Percentiles rank a stretch among this genome's conserved stretches.
These are phyloP conservation scores for Sistotremastrum niveocremeum DNA, from an alignment of 768 basidiomycete species.

Conservation along the genomic window DNA sequence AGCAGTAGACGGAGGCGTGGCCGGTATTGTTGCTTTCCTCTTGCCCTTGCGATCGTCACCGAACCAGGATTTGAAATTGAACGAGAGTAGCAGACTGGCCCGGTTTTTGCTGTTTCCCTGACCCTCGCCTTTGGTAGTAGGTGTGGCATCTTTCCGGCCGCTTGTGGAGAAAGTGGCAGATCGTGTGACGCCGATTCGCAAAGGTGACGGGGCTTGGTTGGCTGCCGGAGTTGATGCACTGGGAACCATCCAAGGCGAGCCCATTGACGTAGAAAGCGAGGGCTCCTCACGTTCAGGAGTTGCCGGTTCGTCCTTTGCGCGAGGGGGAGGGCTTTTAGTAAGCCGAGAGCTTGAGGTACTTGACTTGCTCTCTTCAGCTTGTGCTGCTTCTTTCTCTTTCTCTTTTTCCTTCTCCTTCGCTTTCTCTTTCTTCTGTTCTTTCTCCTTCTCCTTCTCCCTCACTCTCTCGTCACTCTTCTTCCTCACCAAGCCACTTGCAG, in stretches of 20 bases:
- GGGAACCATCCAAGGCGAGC: constrained; percentile 67
- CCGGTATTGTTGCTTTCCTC: constrained; percentile 35
- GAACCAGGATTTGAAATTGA: constrained; percentile 67
- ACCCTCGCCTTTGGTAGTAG: constrained; percentile 1
- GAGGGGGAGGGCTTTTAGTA: constrained; percentile 42
- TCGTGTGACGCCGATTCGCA: constrained; percentile 38
- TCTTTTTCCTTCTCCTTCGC: constrained; percentile 23
- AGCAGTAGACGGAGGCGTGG: constrained; percentile 11
- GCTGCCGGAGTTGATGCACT: constrained; percentile 28
- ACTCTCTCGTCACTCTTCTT: constrained; percentile 74
- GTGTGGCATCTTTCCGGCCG: constrained; percentile 11
- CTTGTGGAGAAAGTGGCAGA: constrained; percentile 32
- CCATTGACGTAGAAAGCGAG: constrained; percentile 23
- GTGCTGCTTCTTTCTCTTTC: constrained; percentile 13
- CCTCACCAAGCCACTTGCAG: constrained; percentile 47
- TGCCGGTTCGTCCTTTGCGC: constrained; percentile 24
- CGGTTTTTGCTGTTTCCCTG: constrained; percentile 37
- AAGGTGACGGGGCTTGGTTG: constrained; percentile 27
- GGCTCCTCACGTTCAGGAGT: constrained; percentile 27
- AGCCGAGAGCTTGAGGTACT: background rate
- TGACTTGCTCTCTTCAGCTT: constrained; percentile 6
- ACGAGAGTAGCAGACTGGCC: constrained; percentile 71
- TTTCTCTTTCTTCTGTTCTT: constrained; percentile 28
- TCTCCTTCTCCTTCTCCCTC: constrained; percentile 32
- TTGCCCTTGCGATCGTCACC: constrained; percentile 85